phyloP scores from a whole-genome alignment of 441 rosid genomes.

The Mallotus repandus region DNA sequence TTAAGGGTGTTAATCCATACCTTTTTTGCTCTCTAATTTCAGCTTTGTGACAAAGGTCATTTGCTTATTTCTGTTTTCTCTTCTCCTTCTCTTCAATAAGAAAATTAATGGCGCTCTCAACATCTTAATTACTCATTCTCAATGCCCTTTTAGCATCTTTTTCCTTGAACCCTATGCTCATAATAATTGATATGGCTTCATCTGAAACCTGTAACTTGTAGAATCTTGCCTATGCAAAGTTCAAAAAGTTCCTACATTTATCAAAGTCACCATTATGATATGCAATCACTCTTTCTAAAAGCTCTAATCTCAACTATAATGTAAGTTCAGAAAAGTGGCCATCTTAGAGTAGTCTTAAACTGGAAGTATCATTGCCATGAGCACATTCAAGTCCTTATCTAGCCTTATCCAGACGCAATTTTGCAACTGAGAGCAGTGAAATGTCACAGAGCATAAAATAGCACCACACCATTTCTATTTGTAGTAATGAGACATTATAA shows the following conservation, averaged over 20 bases:
- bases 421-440: constrained; percentile 74
- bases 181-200: constrained; percentile 62
- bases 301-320: constrained; percentile 70
- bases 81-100: constrained; percentile 69
- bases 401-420: constrained; percentile 69
- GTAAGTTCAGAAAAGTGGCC: constrained; percentile 74
- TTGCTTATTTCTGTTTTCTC: constrained; percentile 47
- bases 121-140: constrained; percentile 70
- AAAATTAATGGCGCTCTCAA: constrained; percentile 68
- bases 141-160: constrained; percentile 76
- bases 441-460: constrained; percentile 83
- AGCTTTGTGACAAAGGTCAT: constrained; percentile 42
- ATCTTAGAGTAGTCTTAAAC: constrained; percentile 73
- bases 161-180: constrained; percentile 80
- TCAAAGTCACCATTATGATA: constrained; percentile 74
- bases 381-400: constrained; percentile 85
- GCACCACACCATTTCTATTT: constrained; percentile 97
- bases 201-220: constrained; percentile 78
- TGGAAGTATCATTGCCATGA: constrained; percentile 80
- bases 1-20: constrained; percentile 74
- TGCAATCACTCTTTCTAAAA: constrained; percentile 87
- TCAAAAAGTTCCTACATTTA: constrained; percentile 51
- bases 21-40: constrained; percentile 85
- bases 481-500: constrained; percentile 80
- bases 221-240: constrained; percentile 68